These are phyloP conservation scores for Pichia sp. DNA, from an alignment of 1,139 yeast species.

Conservation along the genomic window DNA sequence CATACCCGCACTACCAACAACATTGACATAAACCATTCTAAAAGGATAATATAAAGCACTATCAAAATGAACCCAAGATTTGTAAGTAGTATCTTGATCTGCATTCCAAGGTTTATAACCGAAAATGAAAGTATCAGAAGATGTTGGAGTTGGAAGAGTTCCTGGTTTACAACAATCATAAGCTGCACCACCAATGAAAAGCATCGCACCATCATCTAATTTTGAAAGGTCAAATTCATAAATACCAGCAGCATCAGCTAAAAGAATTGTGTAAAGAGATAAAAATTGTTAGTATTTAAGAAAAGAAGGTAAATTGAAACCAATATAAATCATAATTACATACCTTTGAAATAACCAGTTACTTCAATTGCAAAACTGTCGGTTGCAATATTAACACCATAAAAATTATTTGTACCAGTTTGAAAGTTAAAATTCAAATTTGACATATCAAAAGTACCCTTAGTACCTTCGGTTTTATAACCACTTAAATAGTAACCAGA, in stretches of 20 bases:
- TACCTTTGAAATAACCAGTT: slow-evolving; percentile 12
- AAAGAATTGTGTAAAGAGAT: neutral
- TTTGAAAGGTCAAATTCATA: slow-evolving; percentile 19
- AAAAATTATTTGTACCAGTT: neutral
- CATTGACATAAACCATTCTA: slow-evolving; percentile 12
- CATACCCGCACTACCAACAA: slow-evolving; percentile 8
- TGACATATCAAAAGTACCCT: slow-evolving; percentile 1
- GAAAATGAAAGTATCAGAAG: slow-evolving; percentile 1
- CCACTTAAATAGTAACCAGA: slow-evolving; percentile 5
- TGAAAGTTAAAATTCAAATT: slow-evolving; percentile 4
- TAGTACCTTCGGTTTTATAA: neutral
- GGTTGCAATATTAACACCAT: slow-evolving; percentile 1
- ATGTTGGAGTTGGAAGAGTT: slow-evolving; percentile 1
- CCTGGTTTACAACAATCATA: slow-evolving; percentile 26
- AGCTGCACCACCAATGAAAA: slow-evolving; percentile 25
- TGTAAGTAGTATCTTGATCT: neutral
- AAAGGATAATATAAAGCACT: slow-evolving; percentile 14
- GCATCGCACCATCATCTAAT: slow-evolving; percentile 26
- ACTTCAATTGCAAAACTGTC: slow-evolving; percentile 10
- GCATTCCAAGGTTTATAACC: slow-evolving; percentile 2
- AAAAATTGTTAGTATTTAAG: neutral
- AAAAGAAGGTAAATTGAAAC: neutral
- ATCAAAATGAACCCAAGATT: slow-evolving; percentile 5
- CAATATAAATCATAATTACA: neutral
- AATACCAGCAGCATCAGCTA: slow-evolving; percentile 22